Evolutionary conservation across 2,329 filamentous ascomycete species (phyloP).

Genomic region (Didymella lethalis): DNA sequence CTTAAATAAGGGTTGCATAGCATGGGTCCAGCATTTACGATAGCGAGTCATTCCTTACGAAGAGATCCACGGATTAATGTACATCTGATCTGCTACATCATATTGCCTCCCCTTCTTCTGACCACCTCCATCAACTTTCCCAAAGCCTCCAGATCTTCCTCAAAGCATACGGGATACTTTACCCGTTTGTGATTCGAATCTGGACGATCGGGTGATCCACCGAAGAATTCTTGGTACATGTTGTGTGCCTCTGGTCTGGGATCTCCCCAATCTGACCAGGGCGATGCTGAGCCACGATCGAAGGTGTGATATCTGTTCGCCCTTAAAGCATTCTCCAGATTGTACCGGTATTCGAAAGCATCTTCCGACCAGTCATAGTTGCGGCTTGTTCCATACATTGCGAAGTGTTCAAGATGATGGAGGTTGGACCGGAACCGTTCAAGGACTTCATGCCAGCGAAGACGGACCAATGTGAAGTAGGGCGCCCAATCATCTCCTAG

Average conservation of each 20-base stretch:
- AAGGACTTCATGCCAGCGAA: conserved; percentile 1
- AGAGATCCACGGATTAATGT: conserved; percentile 6
- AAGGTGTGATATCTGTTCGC: background rate
- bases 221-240: background rate
- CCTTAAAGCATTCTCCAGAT: background rate
- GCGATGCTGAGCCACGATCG: background rate
- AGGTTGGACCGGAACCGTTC: background rate
- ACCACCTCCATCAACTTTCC: background rate
- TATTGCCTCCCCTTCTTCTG: background rate
- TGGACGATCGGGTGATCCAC: background rate
- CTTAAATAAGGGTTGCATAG: conserved; percentile 12
- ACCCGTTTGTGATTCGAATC: background rate
- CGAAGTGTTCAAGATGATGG: background rate
- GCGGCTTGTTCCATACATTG: background rate
- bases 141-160: background rate
- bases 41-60: conserved; percentile 21
- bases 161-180: background rate
- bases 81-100: background rate
- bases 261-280: background rate
- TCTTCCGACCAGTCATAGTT: background rate
- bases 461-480: background rate
- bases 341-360: background rate
- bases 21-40: conserved; percentile 14
- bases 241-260: background rate
- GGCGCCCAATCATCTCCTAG: background rate